A percentile compares a stretch with the other conserved stretches of the same genome.
phyloP scores from a whole-genome alignment of 495 filamentous ascomycete species.

The Pyrenopolyporus hunteri region DNA sequence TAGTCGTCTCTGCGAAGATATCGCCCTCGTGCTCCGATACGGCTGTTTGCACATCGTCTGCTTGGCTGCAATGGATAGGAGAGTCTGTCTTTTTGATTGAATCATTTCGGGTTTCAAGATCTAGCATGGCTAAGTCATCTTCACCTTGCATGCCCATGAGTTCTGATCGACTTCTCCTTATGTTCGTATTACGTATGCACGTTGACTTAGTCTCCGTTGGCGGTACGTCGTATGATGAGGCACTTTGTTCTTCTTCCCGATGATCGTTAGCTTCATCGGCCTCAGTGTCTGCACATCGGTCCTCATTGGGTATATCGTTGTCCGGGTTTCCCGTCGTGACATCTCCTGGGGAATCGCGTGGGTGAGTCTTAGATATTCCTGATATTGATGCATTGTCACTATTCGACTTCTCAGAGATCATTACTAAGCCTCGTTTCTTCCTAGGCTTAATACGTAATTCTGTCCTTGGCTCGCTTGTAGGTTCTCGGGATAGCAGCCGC shows the following conservation, averaged over 20 bases:
- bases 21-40: neutral
- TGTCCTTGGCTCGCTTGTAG: slow-evolving; percentile 41
- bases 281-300: neutral
- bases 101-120: neutral
- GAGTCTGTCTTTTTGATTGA: neutral
- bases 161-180: neutral
- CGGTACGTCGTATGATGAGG: neutral
- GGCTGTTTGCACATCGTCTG: neutral
- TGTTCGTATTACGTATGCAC: neutral
- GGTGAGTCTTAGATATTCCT: slow-evolving; percentile 1
- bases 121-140: neutral
- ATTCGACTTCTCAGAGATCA: slow-evolving; percentile 42
- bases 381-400: slow-evolving; percentile 4
- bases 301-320: neutral
- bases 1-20: neutral
- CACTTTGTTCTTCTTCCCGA: neutral
- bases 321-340: neutral
- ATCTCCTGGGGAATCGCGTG: neutral
- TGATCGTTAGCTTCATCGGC: neutral
- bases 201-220: neutral
- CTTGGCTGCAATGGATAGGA: neutral
- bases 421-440: slow-evolving; percentile 50
- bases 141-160: neutral
- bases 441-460: slow-evolving; percentile 50
- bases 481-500: neutral